phyloP scores from a whole-genome alignment of 73 alveolate genomes.

The Halteria grandinella region DNA sequence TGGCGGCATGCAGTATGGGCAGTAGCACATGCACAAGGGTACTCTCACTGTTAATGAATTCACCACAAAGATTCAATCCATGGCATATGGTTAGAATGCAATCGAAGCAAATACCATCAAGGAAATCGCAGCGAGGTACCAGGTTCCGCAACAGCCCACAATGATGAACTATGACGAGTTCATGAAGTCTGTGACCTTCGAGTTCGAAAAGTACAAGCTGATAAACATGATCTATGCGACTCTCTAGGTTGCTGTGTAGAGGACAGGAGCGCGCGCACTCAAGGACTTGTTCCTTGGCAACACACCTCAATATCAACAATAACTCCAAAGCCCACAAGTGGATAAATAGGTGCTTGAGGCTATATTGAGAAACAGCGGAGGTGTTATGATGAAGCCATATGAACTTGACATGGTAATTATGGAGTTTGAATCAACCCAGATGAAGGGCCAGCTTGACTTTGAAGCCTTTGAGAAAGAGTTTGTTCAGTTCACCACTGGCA shows the following conservation, averaged over 20 bases:
- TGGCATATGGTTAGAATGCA: constrained; percentile 24
- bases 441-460: background rate
- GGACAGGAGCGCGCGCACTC: background rate
- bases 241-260: background rate
- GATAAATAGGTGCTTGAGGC: constrained; percentile 12
- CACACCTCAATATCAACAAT: constrained; percentile 4
- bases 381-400: background rate
- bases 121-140: background rate
- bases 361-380: background rate
- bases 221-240: constrained; percentile 6
- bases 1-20: too few relatives aligned
- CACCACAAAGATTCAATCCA: background rate
- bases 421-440: constrained; percentile 23
- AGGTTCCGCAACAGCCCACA: too few relatives aligned
- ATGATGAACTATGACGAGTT: too few relatives aligned
- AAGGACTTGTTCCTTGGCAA: constrained; percentile 7
- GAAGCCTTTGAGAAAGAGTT: constrained; percentile 19
- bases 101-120: background rate
- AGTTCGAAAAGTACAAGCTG: constrained; percentile 7
- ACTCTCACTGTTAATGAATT: constrained; percentile 10
- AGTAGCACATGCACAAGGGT: too few relatives aligned
- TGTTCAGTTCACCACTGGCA: background rate
- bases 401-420: constrained; percentile 20
- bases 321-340: background rate
- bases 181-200: too few relatives aligned